Conservation (phyloP, 805 yeast genomes). For the Sugiyamaella marilandica region DNA sequence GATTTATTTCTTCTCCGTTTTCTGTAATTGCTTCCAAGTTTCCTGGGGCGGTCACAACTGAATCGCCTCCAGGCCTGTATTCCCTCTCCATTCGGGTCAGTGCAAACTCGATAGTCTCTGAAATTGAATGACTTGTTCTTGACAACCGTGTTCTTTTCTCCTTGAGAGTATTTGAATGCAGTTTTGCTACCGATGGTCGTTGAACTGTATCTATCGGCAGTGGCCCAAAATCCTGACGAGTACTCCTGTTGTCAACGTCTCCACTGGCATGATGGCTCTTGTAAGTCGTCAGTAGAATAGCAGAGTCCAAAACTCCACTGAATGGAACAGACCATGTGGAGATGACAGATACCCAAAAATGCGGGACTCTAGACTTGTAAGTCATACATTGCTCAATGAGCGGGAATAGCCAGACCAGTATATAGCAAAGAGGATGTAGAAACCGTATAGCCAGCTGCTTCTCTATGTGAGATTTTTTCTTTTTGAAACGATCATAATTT, state of each 20-base stretch:
- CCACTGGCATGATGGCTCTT: constrained; percentile 38
- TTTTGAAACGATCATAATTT: constrained; percentile 54
- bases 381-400: constrained; percentile 51
- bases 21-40: not conserved
- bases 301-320: constrained; percentile 68
- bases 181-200: not conserved
- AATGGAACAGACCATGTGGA: constrained; percentile 73
- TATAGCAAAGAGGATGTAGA: constrained; percentile 77
- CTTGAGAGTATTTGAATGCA: not conserved
- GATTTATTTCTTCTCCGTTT: not conserved
- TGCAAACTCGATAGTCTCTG: not conserved
- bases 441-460: constrained; percentile 74
- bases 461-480: constrained; percentile 59
- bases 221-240: too few species aligned
- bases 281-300: constrained; percentile 60
- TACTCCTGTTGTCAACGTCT: not conserved
- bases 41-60: not conserved
- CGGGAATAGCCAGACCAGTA: constrained; percentile 78
- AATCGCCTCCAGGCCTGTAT: not conserved
- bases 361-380: not conserved
- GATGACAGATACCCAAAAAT: constrained; percentile 57
- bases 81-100: too few species aligned
- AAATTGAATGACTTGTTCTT: not conserved
- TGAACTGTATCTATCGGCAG: not conserved
- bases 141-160: not conserved